These are phyloP conservation scores for Tylopilus sp. DNA, from an alignment of 1,284 basidiomycete species.

Conservation along the genomic window DNA sequence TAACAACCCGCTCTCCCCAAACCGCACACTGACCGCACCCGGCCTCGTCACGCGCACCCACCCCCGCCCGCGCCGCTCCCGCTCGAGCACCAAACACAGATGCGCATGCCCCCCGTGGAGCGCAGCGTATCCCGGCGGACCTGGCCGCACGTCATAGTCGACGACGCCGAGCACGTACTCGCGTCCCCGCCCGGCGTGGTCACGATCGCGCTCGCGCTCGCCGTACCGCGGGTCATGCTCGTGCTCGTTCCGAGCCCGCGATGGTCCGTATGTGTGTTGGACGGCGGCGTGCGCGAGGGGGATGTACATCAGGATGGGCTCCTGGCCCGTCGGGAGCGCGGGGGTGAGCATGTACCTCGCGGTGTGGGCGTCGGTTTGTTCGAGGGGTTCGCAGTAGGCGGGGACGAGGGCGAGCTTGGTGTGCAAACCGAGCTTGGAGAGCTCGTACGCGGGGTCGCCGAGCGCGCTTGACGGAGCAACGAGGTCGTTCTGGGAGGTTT, in stretches of 20 bases:
- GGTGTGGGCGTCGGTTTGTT: conserved; percentile 10
- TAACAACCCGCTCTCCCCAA: conserved; percentile 27
- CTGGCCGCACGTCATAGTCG: conserved; percentile 26
- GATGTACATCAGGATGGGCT: conserved; percentile 24
- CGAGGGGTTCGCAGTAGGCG: conserved; percentile 22
- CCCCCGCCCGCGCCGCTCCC: conserved; percentile 22
- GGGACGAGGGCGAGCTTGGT: conserved; percentile 23
- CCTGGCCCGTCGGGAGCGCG: conserved; percentile 16
- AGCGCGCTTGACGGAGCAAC: conserved; percentile 9
- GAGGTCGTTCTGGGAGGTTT: conserved; percentile 12
- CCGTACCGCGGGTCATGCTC: conserved; percentile 13
- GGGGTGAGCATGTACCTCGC: conserved; percentile 22
- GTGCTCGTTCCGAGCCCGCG: conserved; percentile 2
- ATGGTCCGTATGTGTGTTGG: not conserved
- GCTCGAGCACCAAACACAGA: conserved; percentile 28
- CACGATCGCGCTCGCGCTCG: conserved; percentile 16
- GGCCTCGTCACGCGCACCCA: conserved; percentile 24
- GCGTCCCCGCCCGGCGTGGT: conserved; percentile 5
- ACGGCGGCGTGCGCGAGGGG: conserved; percentile 1
- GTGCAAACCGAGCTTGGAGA: conserved; percentile 25
- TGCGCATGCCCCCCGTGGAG: conserved; percentile 22
- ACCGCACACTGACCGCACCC: conserved; percentile 23
- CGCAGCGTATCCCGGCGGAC: conserved; percentile 26
- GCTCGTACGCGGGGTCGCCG: conserved; percentile 25
- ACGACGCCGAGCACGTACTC: conserved; percentile 26